Evolutionary conservation across 129 eudicot genomes (phyloP).

Genomic region (Silybum marianum): DNA sequence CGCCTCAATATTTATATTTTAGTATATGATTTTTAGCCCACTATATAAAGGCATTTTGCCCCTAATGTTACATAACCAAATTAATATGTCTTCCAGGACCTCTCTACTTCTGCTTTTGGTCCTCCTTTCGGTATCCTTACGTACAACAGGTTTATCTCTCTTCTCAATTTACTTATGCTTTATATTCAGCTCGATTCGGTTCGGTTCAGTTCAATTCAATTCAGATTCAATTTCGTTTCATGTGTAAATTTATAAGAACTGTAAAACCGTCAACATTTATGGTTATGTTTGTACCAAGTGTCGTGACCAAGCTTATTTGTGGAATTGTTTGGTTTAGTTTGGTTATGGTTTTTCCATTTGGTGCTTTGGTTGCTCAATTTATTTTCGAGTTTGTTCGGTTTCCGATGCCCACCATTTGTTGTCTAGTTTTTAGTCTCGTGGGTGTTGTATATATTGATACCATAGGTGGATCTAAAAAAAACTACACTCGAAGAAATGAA

Average conservation of each 20-base stretch:
- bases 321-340: no score
- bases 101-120: constrained; percentile 24
- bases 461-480: no score
- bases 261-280: background rate
- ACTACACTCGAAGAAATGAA: no score
- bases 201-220: background rate
- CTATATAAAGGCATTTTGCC: constrained; percentile 26
- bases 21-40: background rate
- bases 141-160: constrained; percentile 20
- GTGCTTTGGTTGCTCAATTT: no score
- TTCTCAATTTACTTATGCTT: background rate
- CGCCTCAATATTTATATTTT: constrained; percentile 19
- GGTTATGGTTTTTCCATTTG: no score
- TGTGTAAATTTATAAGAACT: background rate
- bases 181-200: background rate
- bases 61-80: constrained; percentile 22
- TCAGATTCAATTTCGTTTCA: background rate
- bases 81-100: constrained; percentile 32
- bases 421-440: no score
- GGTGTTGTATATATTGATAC: no score
- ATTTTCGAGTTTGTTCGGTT: no score
- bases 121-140: constrained; percentile 20
- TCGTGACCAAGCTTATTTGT: background rate
- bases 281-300: background rate
- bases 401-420: no score